These are phyloP conservation scores for Cinchona pubescens DNA, from an alignment of 257 asterid genomes.

Conservation along the genomic window DNA sequence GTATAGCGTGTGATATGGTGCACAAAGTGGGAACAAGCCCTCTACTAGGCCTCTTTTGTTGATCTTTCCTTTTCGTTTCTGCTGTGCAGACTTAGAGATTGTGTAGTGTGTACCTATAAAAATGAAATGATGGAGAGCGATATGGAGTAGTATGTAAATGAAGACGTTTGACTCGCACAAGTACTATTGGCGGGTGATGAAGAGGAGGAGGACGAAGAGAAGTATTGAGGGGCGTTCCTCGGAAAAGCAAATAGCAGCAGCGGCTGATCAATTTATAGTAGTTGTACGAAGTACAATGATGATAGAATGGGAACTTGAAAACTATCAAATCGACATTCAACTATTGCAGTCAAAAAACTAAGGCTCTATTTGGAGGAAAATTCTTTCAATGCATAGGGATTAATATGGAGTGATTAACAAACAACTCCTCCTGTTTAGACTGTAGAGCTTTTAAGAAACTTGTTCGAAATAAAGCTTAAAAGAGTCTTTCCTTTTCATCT, in stretches of 20 bases:
- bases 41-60: conserved; percentile 14
- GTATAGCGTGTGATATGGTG: conserved; percentile 11
- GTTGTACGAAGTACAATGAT: neutral
- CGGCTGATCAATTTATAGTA: conserved; percentile 23
- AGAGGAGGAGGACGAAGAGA: conserved; percentile 12
- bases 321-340: neutral
- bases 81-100: neutral
- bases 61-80: conserved; percentile 15
- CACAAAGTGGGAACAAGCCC: neutral
- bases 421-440: too few relatives aligned
- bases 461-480: too few relatives aligned
- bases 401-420: too few relatives aligned
- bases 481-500: too few relatives aligned
- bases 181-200: conserved; percentile 17
- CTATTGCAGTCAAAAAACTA: conserved; percentile 1
- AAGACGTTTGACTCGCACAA: neutral
- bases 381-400: too few relatives aligned
- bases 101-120: neutral
- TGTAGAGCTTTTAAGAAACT: too few relatives aligned
- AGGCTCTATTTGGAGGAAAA: too few relatives aligned
- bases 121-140: neutral
- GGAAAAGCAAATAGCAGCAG: conserved; percentile 28
- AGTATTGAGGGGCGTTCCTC: conserved; percentile 28
- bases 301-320: neutral
- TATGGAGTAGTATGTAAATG: neutral